Base-by-base conservation (phyloP, 176 grass and related monocot species). In the Pontederia crassipes region DNA sequence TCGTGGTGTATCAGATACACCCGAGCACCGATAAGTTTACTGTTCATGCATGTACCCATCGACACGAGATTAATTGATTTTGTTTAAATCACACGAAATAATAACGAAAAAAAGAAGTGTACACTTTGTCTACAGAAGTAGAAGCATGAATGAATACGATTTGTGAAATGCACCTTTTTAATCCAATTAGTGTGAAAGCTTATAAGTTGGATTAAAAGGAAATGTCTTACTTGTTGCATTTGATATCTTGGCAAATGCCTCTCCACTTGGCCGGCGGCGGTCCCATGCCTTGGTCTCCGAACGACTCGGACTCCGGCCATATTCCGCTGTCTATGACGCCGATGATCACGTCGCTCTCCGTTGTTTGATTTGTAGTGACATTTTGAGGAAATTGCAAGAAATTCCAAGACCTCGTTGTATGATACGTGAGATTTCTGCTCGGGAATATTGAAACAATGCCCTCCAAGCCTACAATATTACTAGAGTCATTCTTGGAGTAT, bases 371-470 rank as follows among this genome's bases (percentile, higher is more conserved):
- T 10, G 54, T 32, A 3, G 52, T 18, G 9, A 40, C 1, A 0
- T 57, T 17, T 4, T 48, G 4, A 12, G 77, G 57, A 29, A 84
- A 68, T 10, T 57, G 14, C 24, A 84, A 29, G 72, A 84, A 79
- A 52, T 84, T 77, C 77, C 82, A 84, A 5, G 82, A 84, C 15
- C 82, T 79, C 49, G 82, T 84, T 15, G 82, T 84, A 14, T 61
- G 58, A 11, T 4, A 61, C 29, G 52, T 26, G 4, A 12, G 61
- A 1, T 4, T 79, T 45, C 7, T 75, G 58, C 77, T 84, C 6
- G 45, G 55, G n/a, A 84, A 79, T 50, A 84, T 28, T 0, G 82
- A 79, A 4, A 84, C 82, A 0, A 79, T 26, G 0, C 77, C 72
- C 8, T 62, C 28, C 72, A 59, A 72, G 4, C 54, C 82, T 84